phyloP scores from a whole-genome alignment of 1,284 basidiomycete genomes.

The Trametes versicolor region DNA sequence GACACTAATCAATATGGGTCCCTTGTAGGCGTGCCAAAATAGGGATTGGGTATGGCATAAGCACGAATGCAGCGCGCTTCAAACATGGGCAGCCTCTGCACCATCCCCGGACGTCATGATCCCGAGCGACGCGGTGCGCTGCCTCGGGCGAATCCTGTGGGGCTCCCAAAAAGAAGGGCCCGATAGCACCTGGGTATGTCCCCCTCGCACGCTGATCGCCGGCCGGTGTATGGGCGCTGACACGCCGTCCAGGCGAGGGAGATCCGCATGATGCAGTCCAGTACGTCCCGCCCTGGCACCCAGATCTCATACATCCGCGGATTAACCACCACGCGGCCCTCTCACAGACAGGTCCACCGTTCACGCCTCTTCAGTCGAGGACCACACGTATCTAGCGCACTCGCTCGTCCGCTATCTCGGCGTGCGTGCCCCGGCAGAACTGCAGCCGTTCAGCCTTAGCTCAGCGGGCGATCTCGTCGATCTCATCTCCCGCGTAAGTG shows the following conservation, averaged over 20 bases:
- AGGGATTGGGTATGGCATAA: constrained; percentile 83
- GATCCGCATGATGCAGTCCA: constrained; percentile 78
- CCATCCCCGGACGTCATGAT: constrained; percentile 58
- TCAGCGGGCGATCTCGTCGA: constrained; percentile 73
- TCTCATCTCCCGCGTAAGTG: constrained; percentile 71
- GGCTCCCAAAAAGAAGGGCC: constrained; percentile 62
- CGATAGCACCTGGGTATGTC: constrained; percentile 68
- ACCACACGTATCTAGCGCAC: constrained; percentile 75
- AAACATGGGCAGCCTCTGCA: constrained; percentile 60
- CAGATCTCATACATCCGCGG: not conserved
- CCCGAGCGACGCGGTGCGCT: constrained; percentile 80
- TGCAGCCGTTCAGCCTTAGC: constrained; percentile 63
- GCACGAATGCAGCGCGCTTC: constrained; percentile 78
- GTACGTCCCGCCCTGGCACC: constrained; percentile 53
- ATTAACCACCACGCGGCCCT: not conserved
- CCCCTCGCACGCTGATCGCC: constrained; percentile 6
- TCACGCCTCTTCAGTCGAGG: constrained; percentile 58
- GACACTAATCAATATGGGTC: not conserved
- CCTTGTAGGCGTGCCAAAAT: constrained; percentile 74
- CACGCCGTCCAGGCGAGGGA: constrained; percentile 62
- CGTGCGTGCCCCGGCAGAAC: constrained; percentile 63
- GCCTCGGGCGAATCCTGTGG: constrained; percentile 82
- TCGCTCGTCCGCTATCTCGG: constrained; percentile 74
- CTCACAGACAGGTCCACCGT: constrained; percentile 59
- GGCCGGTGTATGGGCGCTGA: constrained; percentile 21